Percentiles rank a stretch among this genome's conserved stretches.
Evolutionary conservation across 495 filamentous ascomycete genomes (phyloP).

Genomic region (Rusavskia elegans): DNA sequence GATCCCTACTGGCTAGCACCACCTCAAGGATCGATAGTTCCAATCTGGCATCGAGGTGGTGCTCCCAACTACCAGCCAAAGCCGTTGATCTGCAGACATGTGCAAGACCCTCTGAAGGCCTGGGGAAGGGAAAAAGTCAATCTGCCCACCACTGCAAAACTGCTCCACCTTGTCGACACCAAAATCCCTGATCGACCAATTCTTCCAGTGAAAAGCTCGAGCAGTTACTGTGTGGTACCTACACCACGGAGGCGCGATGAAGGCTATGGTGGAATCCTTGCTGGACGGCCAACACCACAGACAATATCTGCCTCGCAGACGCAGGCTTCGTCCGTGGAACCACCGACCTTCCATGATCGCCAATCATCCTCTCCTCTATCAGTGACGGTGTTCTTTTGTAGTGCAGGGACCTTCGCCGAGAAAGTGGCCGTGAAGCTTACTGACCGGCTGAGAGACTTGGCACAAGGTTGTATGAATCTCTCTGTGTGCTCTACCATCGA

Average conservation of each 20-base stretch:
- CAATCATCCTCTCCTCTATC: not conserved
- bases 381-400: constrained; percentile 12
- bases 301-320: no score
- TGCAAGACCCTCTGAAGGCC: constrained; percentile 14
- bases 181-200: not conserved
- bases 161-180: not conserved
- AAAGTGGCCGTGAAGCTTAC: constrained; percentile 13
- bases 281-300: no score
- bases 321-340: not conserved
- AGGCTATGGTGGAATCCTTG: no score
- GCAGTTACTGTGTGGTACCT: no score
- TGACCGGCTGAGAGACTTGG: not conserved
- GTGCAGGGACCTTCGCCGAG: constrained; percentile 12
- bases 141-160: not conserved
- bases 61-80: constrained; percentile 18
- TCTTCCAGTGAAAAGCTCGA: no score
- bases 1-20: constrained; percentile 19
- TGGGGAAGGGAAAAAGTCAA: constrained; percentile 10
- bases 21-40: constrained; percentile 18
- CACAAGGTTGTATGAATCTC: not conserved
- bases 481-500: not conserved
- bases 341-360: not conserved
- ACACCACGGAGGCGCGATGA: no score
- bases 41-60: constrained; percentile 17
- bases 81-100: constrained; percentile 15